Percentiles rank a stretch among this genome's conserved stretches.
Conservation (phyloP, 2,329 filamentous ascomycete species). For the Huntiella savannae region DNA sequence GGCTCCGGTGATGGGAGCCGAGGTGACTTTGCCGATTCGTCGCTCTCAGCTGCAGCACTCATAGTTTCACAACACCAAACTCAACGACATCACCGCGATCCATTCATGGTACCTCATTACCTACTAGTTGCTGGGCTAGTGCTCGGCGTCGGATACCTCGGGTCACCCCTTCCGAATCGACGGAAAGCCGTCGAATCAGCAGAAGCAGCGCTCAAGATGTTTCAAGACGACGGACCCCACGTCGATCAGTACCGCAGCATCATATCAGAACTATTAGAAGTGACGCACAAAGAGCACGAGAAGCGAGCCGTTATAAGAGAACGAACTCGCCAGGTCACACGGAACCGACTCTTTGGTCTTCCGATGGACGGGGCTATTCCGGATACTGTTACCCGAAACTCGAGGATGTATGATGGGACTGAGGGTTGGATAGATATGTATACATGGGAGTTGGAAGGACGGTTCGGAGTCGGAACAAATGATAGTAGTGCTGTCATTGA, state of each 20-base stretch:
- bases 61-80: background rate
- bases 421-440: no score
- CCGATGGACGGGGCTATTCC: background rate
- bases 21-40: constrained; percentile 1
- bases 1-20: background rate
- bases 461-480: no score
- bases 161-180: background rate
- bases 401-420: no score
- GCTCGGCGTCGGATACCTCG: background rate
- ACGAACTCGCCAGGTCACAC: background rate
- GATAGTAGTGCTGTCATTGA: no score
- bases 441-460: no score
- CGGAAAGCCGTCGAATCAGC: background rate
- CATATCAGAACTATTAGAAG: background rate
- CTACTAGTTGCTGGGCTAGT: background rate
- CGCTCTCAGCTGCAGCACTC: background rate
- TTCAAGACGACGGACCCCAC: background rate
- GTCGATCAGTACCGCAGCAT: background rate
- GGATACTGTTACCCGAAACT: no score
- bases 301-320: background rate
- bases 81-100: background rate
- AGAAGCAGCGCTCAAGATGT: background rate
- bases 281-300: background rate
- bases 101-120: background rate
- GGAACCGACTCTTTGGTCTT: background rate